Conservation (phyloP, 306 rosid species). For the Canavalia ensiformis region DNA sequence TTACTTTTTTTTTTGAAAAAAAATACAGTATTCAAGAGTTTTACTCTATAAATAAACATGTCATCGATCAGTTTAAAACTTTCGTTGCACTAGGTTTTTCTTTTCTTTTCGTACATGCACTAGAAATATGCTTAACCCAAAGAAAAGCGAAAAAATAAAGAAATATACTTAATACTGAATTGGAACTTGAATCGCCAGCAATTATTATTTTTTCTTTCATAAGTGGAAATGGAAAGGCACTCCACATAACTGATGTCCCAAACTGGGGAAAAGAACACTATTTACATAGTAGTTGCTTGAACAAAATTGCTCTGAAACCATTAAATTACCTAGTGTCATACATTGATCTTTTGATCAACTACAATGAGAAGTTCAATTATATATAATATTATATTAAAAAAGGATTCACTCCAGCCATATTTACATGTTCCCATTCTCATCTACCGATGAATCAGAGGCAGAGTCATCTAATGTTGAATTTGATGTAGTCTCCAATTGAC, state of each 20-base stretch:
- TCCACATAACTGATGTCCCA: constrained; percentile 1
- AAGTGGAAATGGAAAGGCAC: constrained; percentile 6
- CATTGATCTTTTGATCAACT: constrained; percentile 64
- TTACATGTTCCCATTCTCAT: constrained; percentile 72
- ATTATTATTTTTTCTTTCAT: neutral
- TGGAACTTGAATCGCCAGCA: neutral
- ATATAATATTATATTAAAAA: constrained; percentile 28
- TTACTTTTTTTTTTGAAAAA: too few species aligned
- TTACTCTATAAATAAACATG: too few species aligned
- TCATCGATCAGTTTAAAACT: too few species aligned
- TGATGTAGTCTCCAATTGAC: constrained; percentile 77
- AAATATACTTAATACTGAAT: too few species aligned
- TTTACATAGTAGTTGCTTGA: constrained; percentile 43
- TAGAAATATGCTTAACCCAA: neutral
- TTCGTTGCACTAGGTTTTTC: too few species aligned
- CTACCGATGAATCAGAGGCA: constrained; percentile 88
- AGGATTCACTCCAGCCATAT: constrained; percentile 49
- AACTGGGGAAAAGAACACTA: constrained; percentile 25
- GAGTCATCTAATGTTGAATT: constrained; percentile 89
- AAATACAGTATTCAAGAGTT: too few species aligned
- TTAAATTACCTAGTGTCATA: constrained; percentile 53
- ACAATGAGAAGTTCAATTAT: constrained; percentile 33
- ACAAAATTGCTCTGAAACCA: constrained; percentile 51
- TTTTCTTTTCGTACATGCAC: too few species aligned
- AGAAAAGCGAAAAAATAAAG: too few species aligned